Base-by-base conservation (phyloP, 1,284 basidiomycete species). In the Ustilago xerochloae region DNA sequence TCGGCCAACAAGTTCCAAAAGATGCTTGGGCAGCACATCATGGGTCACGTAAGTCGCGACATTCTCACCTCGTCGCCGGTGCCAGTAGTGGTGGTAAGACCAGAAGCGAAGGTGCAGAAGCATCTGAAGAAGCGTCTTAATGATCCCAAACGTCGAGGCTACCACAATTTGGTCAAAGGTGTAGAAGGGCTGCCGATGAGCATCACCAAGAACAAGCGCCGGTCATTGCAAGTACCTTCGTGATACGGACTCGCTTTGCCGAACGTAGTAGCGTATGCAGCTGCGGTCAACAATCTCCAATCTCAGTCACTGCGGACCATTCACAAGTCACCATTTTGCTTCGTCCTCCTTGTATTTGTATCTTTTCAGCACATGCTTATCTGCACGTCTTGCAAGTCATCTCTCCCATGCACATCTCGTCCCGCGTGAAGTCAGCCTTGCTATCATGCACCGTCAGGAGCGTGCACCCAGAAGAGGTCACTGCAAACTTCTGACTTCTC, bases 61-160 rank as follows among this genome's bases (percentile, higher is more conserved):
- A 78, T 84, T 12, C 76, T 84, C 50, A 76, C 73, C 18, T 66
- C 78, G 29, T 80, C 76, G 13, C 82, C 82, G 9, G 82, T 84
- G n/a, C 82, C 82, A 0, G 82, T 84, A 2, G 81, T 84, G 22
- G 81, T 84, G 38, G 82, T 84, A 16, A 62, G 81, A 12, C 82
- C 82, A 4, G 80, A 82, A 52, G 81, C 80, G 7, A 82, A 82
- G 33, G 81, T 82, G 52, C 66, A 70, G 39, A 84, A 84, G 61
- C 81, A 83, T 61, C 70, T 82, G 41, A 77, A 72, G 62, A 82
- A 84, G 63, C 65, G 82, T 9, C 72, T 78, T 58, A 75, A 75
- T 35, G 82, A 84, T 56, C 82, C 82, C 2, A 80, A 81, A 45
- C 64, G 82, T 15, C 62, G 81, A 59, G 74, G 76, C 35, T 84